Evolutionary conservation across 305 asterid species (phyloP).

Genomic region (Fraxinus nigra): DNA sequence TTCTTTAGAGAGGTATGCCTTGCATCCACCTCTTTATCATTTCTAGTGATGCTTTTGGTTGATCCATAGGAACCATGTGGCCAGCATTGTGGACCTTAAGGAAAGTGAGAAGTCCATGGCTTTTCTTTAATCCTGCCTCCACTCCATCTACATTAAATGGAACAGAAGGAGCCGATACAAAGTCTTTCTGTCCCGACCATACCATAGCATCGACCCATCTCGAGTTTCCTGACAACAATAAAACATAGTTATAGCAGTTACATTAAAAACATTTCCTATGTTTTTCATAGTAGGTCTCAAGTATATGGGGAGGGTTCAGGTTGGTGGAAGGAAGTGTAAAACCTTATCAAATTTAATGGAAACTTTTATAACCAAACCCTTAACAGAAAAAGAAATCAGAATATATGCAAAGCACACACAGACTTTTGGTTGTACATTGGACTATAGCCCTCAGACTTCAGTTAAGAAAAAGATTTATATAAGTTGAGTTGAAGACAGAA

Average conservation of each 20-base stretch:
- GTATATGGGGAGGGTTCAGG: background rate
- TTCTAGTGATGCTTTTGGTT: constrained; percentile 64
- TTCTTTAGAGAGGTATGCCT: constrained; percentile 24
- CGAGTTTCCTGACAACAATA: constrained; percentile 50
- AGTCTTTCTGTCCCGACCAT: constrained; percentile 63
- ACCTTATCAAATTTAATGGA: background rate
- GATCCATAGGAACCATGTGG: constrained; percentile 83
- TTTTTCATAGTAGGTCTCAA: background rate
- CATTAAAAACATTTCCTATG: background rate
- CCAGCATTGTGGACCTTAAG: constrained; percentile 68
- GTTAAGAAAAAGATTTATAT: constrained; percentile 20
- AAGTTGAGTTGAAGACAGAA: constrained; percentile 59
- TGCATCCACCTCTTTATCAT: constrained; percentile 71
- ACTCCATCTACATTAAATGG: constrained; percentile 55
- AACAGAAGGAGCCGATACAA: constrained; percentile 39
- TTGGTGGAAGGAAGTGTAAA: background rate
- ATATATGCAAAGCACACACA: background rate
- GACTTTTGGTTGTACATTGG: background rate
- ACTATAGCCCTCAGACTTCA: background rate
- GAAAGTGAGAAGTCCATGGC: constrained; percentile 56
- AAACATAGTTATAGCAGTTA: background rate
- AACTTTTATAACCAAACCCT: background rate
- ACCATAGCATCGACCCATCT: constrained; percentile 73
- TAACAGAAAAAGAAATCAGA: background rate
- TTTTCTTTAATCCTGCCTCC: constrained; percentile 55